These are phyloP conservation scores for Metschnikowia sp. DNA, from an alignment of 805 yeast species.

Conservation along the genomic window DNA sequence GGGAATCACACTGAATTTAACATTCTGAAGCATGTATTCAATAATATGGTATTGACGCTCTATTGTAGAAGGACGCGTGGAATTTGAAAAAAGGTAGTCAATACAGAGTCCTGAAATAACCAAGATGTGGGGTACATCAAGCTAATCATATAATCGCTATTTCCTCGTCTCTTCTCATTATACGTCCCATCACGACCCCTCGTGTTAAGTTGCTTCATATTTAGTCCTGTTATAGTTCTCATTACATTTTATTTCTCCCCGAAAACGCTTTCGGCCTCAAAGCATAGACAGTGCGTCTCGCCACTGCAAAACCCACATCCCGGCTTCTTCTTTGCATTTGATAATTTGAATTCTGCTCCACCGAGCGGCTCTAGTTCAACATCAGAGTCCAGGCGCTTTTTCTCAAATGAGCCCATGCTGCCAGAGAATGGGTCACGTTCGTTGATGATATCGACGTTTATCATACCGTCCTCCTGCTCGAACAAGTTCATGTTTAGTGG, in stretches of 20 bases:
- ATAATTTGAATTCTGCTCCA: slow-evolving; percentile 5
- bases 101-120: too few relatives aligned
- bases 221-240: too few relatives aligned
- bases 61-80: too few relatives aligned
- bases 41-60: slow-evolving; percentile 4
- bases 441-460: slow-evolving; percentile 16
- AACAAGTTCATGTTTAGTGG: slow-evolving; percentile 17
- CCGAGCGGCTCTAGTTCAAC: not conserved
- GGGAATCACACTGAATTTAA: not conserved
- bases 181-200: not conserved
- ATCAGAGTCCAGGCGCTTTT: not conserved
- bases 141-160: too few relatives aligned
- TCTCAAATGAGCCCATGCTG: slow-evolving; percentile 4
- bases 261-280: slow-evolving; percentile 32
- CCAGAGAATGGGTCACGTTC: slow-evolving; percentile 14
- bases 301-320: slow-evolving; percentile 38
- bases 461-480: slow-evolving; percentile 15
- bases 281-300: slow-evolving; percentile 40
- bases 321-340: slow-evolving; percentile 6
- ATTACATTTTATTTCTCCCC: slow-evolving; percentile 10
- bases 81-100: too few relatives aligned
- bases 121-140: too few relatives aligned
- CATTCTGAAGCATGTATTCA: slow-evolving; percentile 5
- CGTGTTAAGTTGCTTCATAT: too few relatives aligned
- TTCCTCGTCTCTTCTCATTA: too few relatives aligned